Conservation (phyloP, 768 basidiomycete genomes). For the Auricularia sp. region DNA sequence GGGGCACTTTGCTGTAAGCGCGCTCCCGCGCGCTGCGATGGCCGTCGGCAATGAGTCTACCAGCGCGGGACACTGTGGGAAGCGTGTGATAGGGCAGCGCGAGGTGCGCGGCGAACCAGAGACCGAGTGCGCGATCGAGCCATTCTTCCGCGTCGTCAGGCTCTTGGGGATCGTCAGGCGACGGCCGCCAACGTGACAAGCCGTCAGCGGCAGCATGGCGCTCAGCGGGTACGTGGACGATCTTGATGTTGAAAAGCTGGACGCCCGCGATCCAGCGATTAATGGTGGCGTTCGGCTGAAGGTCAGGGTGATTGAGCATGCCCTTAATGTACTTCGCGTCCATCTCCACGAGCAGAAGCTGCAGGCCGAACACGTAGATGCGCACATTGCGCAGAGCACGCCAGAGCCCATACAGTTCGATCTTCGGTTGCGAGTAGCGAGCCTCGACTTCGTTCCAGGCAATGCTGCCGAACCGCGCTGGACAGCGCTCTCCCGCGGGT, state of each 20-base stretch:
- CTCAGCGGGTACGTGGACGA: slow-evolving; percentile 27
- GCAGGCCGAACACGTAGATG: not conserved
- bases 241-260: slow-evolving; percentile 5
- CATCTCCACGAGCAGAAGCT: not conserved
- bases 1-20: not conserved
- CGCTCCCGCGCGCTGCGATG: not conserved
- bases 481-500: slow-evolving; percentile 12
- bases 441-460: slow-evolving; percentile 22
- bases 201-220: slow-evolving; percentile 16
- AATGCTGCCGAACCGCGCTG: slow-evolving; percentile 29
- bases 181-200: slow-evolving; percentile 10
- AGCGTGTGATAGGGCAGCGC: not conserved
- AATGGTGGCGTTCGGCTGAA: slow-evolving; percentile 5
- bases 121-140: not conserved
- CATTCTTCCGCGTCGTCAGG: not conserved
- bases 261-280: slow-evolving; percentile 9
- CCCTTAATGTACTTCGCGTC: slow-evolving; percentile 8
- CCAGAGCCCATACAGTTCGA: slow-evolving; percentile 20
- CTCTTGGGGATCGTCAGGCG: not conserved
- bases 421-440: slow-evolving; percentile 17
- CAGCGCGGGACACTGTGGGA: too few species aligned
- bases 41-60: too few species aligned
- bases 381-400: slow-evolving; percentile 2
- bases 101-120: not conserved
- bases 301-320: slow-evolving; percentile 7